phyloP scores from a whole-genome alignment of 2,329 filamentous ascomycete species.

The Graphilbum ipis-grandicollis region DNA sequence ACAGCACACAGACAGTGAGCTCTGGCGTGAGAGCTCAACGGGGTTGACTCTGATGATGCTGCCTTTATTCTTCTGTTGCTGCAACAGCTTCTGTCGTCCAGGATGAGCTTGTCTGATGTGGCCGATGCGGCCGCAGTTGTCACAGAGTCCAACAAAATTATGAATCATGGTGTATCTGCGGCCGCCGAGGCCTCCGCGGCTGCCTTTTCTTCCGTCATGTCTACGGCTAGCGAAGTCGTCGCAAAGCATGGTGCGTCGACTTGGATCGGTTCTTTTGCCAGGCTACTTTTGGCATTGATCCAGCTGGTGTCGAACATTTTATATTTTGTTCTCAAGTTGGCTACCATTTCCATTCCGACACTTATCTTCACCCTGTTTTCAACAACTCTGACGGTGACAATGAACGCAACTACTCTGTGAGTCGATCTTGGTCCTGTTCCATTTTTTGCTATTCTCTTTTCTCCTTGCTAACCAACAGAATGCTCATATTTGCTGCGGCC shows the following conservation, averaged over 20 bases:
- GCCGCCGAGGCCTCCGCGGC: conserved; percentile 4
- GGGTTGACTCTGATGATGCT: not conserved
- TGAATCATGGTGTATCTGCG: not conserved
- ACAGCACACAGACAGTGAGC: not conserved
- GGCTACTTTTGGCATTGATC: conserved; percentile 34
- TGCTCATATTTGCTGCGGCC: conserved; percentile 60
- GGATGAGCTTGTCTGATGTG: conserved; percentile 1
- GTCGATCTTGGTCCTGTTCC: conserved; percentile 11
- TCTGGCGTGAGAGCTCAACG: not conserved
- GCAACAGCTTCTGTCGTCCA: conserved; percentile 6
- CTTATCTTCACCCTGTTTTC: conserved; percentile 82
- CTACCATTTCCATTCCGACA: conserved; percentile 77
- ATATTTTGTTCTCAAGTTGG: conserved; percentile 71
- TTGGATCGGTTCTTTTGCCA: conserved; percentile 40
- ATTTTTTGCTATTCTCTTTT: not conserved
- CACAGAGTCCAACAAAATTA: not conserved
- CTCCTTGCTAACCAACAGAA: conserved; percentile 22
- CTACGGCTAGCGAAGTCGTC: conserved; percentile 17
- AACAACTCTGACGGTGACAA: conserved; percentile 86
- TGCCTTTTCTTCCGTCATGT: conserved; percentile 21
- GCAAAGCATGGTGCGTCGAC: conserved; percentile 24
- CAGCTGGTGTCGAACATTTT: conserved; percentile 39
- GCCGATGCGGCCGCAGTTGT: not conserved
- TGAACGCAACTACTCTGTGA: conserved; percentile 94
- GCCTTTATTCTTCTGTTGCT: conserved; percentile 1